Evolutionary conservation across 1,284 basidiomycete species (phyloP).

Genomic region (Puccinia triticina): DNA sequence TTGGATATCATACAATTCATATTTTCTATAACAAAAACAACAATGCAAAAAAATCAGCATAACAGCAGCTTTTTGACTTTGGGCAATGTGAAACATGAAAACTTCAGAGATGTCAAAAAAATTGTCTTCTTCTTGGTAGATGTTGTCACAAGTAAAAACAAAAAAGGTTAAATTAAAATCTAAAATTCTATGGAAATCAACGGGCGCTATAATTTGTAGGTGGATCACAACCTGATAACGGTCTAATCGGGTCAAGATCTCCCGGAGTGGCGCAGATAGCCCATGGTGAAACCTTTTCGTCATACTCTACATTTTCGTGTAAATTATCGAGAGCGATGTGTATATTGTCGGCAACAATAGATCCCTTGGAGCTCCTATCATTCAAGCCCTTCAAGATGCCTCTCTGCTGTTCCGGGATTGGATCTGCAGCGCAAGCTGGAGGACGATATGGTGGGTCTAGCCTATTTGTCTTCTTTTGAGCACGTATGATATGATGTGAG

Average conservation of each 20-base stretch:
- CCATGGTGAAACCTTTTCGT: background rate
- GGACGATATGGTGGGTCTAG: background rate
- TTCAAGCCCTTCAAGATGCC: background rate
- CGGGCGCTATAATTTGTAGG: background rate
- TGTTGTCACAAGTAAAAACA: too few relatives aligned
- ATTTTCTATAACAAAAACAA: too few relatives aligned
- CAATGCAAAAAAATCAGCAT: too few relatives aligned
- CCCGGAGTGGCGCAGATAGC: background rate
- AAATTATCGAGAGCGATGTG: constrained; percentile 1
- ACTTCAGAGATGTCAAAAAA: too few relatives aligned
- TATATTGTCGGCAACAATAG: background rate
- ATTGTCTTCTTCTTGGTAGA: too few relatives aligned
- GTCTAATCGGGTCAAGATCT: background rate
- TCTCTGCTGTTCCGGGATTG: background rate
- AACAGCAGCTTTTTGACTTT: too few relatives aligned
- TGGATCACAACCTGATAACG: background rate
- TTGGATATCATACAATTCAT: too few relatives aligned
- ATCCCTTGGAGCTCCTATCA: background rate
- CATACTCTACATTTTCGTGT: background rate
- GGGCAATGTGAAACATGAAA: too few relatives aligned
- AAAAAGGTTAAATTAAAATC: too few relatives aligned
- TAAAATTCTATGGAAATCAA: too few relatives aligned
- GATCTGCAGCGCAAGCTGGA: background rate
- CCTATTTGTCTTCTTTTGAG: background rate
- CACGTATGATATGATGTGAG: background rate